Conservation (phyloP, 2,329 filamentous ascomycete species). For the Massarina eburnea region DNA sequence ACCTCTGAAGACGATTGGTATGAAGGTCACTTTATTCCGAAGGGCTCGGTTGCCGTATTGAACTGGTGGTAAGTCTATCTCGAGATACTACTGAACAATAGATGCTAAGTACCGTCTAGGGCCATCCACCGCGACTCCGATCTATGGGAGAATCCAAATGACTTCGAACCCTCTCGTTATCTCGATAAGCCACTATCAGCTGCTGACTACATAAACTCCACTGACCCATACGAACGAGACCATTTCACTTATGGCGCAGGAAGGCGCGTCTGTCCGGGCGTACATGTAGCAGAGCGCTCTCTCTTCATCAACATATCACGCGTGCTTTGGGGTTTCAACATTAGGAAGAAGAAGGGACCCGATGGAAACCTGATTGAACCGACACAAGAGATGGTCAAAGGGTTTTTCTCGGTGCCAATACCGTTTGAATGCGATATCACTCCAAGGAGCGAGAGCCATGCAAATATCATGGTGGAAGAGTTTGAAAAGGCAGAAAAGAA, state of each 20-base stretch:
- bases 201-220: conserved; percentile 33
- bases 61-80: conserved; percentile 34
- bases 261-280: conserved; percentile 38
- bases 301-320: conserved; percentile 40
- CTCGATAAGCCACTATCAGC: conserved; percentile 25
- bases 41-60: conserved; percentile 35
- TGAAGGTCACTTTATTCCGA: conserved; percentile 44
- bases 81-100: not conserved
- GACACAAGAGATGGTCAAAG: conserved; percentile 28
- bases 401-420: conserved; percentile 36
- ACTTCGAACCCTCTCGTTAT: conserved; percentile 36
- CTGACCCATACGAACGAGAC: conserved; percentile 36
- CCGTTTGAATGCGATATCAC: conserved; percentile 34
- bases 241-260: conserved; percentile 43
- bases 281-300: conserved; percentile 41
- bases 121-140: conserved; percentile 37
- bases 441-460: conserved; percentile 25
- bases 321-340: conserved; percentile 39
- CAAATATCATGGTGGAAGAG: conserved; percentile 23
- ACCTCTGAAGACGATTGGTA: conserved; percentile 38
- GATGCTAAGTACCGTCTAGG: conserved; percentile 21
- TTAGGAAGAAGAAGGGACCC: conserved; percentile 26
- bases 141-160: conserved; percentile 26
- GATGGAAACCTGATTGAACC: conserved; percentile 29
- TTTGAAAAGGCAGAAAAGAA: conserved; percentile 25